Conservation (phyloP, 148 eudicot genomes). For the Chenopodium suecicum region DNA sequence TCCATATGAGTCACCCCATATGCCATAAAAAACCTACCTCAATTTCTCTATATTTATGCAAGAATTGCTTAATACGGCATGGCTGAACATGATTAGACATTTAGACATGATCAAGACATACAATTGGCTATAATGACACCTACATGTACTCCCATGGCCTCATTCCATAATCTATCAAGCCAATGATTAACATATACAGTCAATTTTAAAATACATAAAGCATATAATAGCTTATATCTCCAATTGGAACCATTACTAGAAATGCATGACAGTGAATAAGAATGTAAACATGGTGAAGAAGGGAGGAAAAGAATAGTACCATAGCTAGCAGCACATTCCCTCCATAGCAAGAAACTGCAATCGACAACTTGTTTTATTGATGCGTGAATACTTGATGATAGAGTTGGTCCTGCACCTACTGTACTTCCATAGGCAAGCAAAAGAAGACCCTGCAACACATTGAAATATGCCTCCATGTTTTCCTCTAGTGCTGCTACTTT, state of each 20-base stretch:
- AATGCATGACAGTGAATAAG: neutral
- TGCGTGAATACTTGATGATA: slow-evolving; percentile 61
- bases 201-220: neutral
- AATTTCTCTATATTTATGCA: neutral
- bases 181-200: neutral
- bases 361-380: slow-evolving; percentile 76
- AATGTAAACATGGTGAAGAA: neutral
- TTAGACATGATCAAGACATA: neutral
- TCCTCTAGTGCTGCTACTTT: slow-evolving; percentile 72
- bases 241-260: neutral
- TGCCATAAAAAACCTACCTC: neutral
- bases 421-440: slow-evolving; percentile 67
- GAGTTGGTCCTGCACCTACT: slow-evolving; percentile 87
- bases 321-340: slow-evolving; percentile 66
- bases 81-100: neutral
- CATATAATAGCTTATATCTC: neutral
- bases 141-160: neutral
- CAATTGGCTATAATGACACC: neutral
- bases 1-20: neutral
- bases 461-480: slow-evolving; percentile 80
- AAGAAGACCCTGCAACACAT: slow-evolving; percentile 80
- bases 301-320: slow-evolving; percentile 46
- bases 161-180: neutral
- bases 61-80: neutral
- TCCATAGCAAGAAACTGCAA: slow-evolving; percentile 76